Evolutionary conservation across 352 stramenopile species (phyloP), one percentile per base, ranked within the genome.

Genomic region (Phytophthora cactorum): DNA sequence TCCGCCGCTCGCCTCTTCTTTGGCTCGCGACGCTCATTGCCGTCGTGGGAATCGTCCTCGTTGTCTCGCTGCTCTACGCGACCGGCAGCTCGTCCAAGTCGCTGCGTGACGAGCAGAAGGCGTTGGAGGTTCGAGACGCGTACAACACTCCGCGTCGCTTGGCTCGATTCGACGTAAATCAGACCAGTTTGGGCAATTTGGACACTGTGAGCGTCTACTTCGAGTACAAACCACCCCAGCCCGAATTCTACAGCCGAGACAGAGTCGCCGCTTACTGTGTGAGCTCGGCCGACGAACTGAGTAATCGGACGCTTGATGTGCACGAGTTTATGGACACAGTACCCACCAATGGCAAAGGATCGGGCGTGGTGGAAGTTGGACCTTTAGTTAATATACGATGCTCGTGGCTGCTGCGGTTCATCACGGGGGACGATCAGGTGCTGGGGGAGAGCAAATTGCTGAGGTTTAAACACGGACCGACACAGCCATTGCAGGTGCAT

Each of bases 371-470:
- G 10, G 56, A 69, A 17, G 22, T 86, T 28, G 78, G 75, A 9
- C 78, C 75, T 49, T 61, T 86, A 29, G 55, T 83, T 25, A 86
- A 86, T 57, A 83, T 86, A 66, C 63, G 78, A 14, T 86, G 78
- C 62, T 70, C 66, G 38, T 86, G 75, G 67, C 57, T 77, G 46
- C 68, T 86, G n/a, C 56, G 69, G 34, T 86, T 83, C 52, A 50
- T 81, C 11, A 75, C 76, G 7, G 39, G 44, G 15, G 64, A 65
- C 12, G 52, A 66, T 15, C 50, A 70, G 6, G 74, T 75, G 41
- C 59, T 86, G 25, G 68, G 44, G 2, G 70, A 79, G 29, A 78
- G 63, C 1, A 41, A 71, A 32, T 28, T 82, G 9, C 44, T 89
- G 39, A 71, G 52, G 41, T 81, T 80, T 17, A 67, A 52, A 15